Conservation (phyloP, 371 early-diverging fungal genomes). For the Mortierella sp. region DNA sequence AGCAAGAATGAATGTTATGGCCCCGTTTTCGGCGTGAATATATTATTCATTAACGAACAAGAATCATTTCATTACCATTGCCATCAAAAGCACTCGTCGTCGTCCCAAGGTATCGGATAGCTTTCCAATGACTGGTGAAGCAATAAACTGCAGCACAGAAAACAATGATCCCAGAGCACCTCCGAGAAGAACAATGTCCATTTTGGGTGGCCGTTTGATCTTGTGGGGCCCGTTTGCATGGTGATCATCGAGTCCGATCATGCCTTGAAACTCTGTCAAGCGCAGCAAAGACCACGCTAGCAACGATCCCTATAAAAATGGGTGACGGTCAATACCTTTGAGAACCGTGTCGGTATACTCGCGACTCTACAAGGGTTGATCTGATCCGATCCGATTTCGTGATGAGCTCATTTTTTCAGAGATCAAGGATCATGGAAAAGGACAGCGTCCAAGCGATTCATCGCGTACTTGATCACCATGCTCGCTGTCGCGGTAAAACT, state of each 20-base stretch:
- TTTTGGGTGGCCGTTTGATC: slow-evolving; percentile 56
- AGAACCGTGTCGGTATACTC: no score
- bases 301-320: slow-evolving; percentile 38
- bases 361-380: no score
- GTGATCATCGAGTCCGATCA: slow-evolving; percentile 43
- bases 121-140: slow-evolving; percentile 87
- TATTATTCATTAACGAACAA: no score
- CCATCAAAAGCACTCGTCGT: slow-evolving; percentile 82
- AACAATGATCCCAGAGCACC: slow-evolving; percentile 93
- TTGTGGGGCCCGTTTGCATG: slow-evolving; percentile 1
- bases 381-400: no score
- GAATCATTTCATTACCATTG: slow-evolving; percentile 70
- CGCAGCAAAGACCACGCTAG: slow-evolving; percentile 54
- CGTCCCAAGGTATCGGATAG: slow-evolving; percentile 88
- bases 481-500: slow-evolving; percentile 68
- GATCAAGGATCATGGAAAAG: no score
- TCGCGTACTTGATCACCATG: slow-evolving; percentile 59
- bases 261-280: slow-evolving; percentile 50
- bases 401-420: no score
- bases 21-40: no score
- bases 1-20: not conserved
- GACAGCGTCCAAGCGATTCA: not conserved
- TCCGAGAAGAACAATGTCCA: slow-evolving; percentile 94
- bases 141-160: slow-evolving; percentile 92
- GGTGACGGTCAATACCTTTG: not conserved